Evolutionary conservation across 2,329 filamentous ascomycete genomes (phyloP), one percentile per base, ranked within the genome.

Genomic region (Talaromyces amestolkiae): DNA sequence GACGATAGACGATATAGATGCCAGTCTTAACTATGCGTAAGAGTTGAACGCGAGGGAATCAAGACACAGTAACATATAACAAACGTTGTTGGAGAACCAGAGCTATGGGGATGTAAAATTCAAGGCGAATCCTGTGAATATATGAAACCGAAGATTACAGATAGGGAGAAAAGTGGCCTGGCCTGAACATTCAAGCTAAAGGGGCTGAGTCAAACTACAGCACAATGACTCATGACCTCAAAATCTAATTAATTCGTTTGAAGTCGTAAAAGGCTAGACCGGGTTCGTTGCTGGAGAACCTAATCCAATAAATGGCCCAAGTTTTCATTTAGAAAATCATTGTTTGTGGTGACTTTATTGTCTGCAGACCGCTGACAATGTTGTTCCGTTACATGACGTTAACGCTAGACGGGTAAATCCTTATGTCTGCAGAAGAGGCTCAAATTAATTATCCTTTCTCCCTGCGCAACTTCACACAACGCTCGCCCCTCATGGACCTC

Each of bases 381-480:
- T 31, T 31, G 6, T 1, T 31, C 27, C 19, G 24, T 9, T 43
- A 15, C 13, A 37, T 61, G 58, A 61, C 58, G 43, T 61, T 61
- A 43, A 51, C 58, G 58, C 58, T 61, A 61, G 43, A 27, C 58
- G 58, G 58, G 39, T 59, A 56, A 15, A 19, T 37, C 53, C 53
- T n/a, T 19, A 54, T 43, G 39, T 9, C 39, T 41, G 56, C 22
- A 5, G 11, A 3, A 22, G 11, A 56, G 15, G 33, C 49, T 54
- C 49, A 11, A 7, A 15, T 22, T 37, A 35, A 15, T 24, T 17
- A 3, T 15, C 22, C 33, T 15, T 39, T 22, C 33, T 39, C n/a
- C 2, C 19, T 22, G 22, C 19, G n/a, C 53, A 22, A 56, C 31
- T 22, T 13, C n/a, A 22, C n/a, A 24, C 19, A 39, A 15, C 6